Conservation (phyloP, 2,329 filamentous ascomycete genomes). For the Aspergillus sp. region DNA sequence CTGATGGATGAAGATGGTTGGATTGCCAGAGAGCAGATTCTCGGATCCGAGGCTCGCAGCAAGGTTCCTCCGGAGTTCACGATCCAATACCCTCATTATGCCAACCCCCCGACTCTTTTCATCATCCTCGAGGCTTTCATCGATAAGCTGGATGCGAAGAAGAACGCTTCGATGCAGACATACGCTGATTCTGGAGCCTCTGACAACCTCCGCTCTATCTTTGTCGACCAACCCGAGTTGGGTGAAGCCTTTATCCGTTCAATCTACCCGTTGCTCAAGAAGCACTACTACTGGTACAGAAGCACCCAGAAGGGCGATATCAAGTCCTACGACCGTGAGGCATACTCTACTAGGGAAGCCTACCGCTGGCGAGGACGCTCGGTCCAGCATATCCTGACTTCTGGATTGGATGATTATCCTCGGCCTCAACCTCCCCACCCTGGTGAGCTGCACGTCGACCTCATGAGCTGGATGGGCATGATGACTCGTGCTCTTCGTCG, state of each 20-base stretch:
- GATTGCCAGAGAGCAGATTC: conserved; percentile 95
- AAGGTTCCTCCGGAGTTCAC: conserved; percentile 95
- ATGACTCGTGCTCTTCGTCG: conserved; percentile 85
- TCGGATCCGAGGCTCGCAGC: conserved; percentile 86
- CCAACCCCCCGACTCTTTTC: conserved; percentile 93
- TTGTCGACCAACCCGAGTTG: conserved; percentile 67
- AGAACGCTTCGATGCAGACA: conserved; percentile 29
- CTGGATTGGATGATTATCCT: conserved; percentile 94
- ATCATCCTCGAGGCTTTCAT: conserved; percentile 83
- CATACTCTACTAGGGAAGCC: conserved; percentile 84
- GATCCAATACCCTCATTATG: conserved; percentile 93
- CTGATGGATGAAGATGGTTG: conserved; percentile 96
- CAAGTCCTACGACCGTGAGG: conserved; percentile 85
- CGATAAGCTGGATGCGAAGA: conserved; percentile 66
- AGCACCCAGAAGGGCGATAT: conserved; percentile 88
- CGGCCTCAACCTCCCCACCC: conserved; percentile 91
- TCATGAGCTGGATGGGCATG: conserved; percentile 96
- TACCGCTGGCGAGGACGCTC: conserved; percentile 95
- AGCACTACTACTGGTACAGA: conserved; percentile 93
- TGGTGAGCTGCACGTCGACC: conserved; percentile 90
- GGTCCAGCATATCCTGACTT: conserved; percentile 82
- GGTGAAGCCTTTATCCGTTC: conserved; percentile 71
- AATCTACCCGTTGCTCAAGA: conserved; percentile 82
- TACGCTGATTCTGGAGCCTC: conserved; percentile 30
- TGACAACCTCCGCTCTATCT: conserved; percentile 60